phyloP scores from a whole-genome alignment of 768 basidiomycete species.

The Pholiota conissans region DNA sequence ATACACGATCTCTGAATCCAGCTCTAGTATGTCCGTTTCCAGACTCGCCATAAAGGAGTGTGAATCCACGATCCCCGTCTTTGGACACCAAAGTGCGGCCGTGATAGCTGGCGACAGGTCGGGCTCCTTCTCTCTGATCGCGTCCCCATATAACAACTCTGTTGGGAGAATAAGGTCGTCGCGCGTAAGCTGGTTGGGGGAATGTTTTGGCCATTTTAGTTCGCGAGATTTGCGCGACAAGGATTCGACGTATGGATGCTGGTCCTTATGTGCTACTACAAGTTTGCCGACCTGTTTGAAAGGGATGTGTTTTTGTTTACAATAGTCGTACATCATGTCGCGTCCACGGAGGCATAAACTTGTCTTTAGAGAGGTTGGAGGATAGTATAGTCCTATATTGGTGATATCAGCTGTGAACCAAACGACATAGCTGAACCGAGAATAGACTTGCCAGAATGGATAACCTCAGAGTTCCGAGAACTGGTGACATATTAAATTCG shows the following conservation, averaged over 20 bases:
- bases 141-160: constrained; percentile 62
- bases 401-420: not conserved
- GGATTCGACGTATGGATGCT: constrained; percentile 67
- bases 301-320: constrained; percentile 60
- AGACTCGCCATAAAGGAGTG: constrained; percentile 82
- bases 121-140: constrained; percentile 79
- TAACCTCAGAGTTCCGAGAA: constrained; percentile 93
- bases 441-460: constrained; percentile 70
- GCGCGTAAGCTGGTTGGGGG: constrained; percentile 19
- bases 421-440: not conserved
- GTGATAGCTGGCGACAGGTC: constrained; percentile 71
- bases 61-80: constrained; percentile 90
- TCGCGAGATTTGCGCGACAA: constrained; percentile 63
- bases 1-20: constrained; percentile 68
- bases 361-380: constrained; percentile 80
- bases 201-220: constrained; percentile 52
- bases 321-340: constrained; percentile 78
- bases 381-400: constrained; percentile 79
- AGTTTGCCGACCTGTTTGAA: constrained; percentile 83
- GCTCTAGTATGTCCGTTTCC: constrained; percentile 77
- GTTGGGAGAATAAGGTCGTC: constrained; percentile 54
- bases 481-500: constrained; percentile 39
- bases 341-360: constrained; percentile 85
- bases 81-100: constrained; percentile 77
- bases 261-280: constrained; percentile 73